Conservation (phyloP, 768 basidiomycete species). For the Pleurotus giganteus region DNA sequence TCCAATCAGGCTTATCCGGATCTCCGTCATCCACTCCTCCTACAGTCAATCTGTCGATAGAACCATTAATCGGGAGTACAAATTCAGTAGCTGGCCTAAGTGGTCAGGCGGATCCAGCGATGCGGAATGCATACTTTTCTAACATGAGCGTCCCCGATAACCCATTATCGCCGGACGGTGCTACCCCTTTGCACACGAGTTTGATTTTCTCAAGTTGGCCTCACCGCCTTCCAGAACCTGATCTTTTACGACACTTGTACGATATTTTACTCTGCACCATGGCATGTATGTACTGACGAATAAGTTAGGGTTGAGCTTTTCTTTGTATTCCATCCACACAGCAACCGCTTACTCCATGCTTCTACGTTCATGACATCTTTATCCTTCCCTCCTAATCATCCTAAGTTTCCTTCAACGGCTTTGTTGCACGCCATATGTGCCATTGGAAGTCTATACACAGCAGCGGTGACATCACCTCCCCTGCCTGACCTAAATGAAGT, state of each 20-base stretch:
- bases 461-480: conserved; percentile 58
- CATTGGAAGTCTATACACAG: conserved; percentile 72
- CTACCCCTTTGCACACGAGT: neutral
- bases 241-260: conserved; percentile 64
- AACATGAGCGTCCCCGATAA: neutral
- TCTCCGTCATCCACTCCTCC: neutral
- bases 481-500: conserved; percentile 47
- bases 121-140: neutral
- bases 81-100: neutral
- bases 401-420: conserved; percentile 68
- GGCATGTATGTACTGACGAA: neutral
- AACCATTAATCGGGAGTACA: neutral
- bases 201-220: conserved; percentile 50
- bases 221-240: conserved; percentile 55
- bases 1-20: neutral
- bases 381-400: conserved; percentile 61
- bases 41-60: neutral
- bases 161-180: neutral
- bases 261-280: conserved; percentile 20
- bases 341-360: conserved; percentile 66
- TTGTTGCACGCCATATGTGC: conserved; percentile 89
- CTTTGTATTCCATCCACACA: conserved; percentile 75
- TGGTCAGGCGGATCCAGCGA: neutral
- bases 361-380: conserved; percentile 65
- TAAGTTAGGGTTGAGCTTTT: conserved; percentile 66